phyloP scores from a whole-genome alignment of 2,329 filamentous ascomycete species.

The Trichophyton rubrum region DNA sequence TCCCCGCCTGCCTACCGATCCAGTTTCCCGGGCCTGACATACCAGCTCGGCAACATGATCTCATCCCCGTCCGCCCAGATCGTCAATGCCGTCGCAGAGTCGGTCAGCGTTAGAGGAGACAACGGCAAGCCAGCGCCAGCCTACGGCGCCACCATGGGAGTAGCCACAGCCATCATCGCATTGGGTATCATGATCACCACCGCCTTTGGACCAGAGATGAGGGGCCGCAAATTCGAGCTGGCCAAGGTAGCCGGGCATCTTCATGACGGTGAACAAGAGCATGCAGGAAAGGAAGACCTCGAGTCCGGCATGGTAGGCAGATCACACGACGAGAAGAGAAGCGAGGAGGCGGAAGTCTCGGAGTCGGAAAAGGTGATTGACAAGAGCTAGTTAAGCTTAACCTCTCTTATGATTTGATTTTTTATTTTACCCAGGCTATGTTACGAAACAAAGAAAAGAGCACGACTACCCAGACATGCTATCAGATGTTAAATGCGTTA shows the following conservation, averaged over 20 bases:
- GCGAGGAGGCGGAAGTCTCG: not conserved
- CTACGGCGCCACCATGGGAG: slow-evolving; percentile 63
- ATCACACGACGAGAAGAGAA: not conserved
- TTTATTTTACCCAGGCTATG: too few species aligned
- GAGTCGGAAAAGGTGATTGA: not conserved
- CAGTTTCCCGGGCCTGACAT: slow-evolving; percentile 51
- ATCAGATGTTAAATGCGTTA: too few species aligned
- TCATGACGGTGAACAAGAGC: not conserved
- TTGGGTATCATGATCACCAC: slow-evolving; percentile 55
- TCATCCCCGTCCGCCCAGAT: slow-evolving; percentile 58
- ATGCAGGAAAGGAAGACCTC: not conserved
- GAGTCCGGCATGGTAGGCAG: not conserved
- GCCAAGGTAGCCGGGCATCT: slow-evolving; percentile 38
- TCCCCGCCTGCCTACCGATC: slow-evolving; percentile 50
- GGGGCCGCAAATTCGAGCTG: slow-evolving; percentile 56
- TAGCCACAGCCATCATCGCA: slow-evolving; percentile 65
- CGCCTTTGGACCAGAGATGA: slow-evolving; percentile 60
- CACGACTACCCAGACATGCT: too few species aligned
- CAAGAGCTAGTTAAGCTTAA: not conserved
- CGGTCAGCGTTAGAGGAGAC: slow-evolving; percentile 41
- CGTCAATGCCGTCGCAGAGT: slow-evolving; percentile 61
- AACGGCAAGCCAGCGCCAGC: slow-evolving; percentile 50
- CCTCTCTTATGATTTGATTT: too few species aligned
- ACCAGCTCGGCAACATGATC: slow-evolving; percentile 53
- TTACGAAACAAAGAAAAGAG: too few species aligned